A percentile compares a stretch with the other conserved stretches of the same genome.
These are phyloP conservation scores for Cylindrotheca fusiformis DNA, from an alignment of 108 stramenopile genomes.

Conservation along the genomic window DNA sequence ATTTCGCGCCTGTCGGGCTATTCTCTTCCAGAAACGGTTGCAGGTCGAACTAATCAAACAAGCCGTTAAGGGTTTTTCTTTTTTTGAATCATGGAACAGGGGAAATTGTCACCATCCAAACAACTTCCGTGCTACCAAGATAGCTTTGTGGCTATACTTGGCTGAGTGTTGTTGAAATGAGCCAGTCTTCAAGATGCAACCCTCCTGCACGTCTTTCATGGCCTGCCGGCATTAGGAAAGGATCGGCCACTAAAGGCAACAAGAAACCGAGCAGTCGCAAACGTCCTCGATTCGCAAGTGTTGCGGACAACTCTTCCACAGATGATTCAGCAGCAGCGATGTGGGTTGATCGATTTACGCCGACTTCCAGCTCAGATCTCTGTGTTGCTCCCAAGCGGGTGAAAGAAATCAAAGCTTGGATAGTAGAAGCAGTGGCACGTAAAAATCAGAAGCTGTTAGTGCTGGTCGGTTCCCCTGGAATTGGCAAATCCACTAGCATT, in stretches of 20 bases:
- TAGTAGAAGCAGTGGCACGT: slow-evolving; percentile 22
- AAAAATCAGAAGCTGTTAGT: slow-evolving; percentile 49
- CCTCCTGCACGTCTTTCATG: slow-evolving; percentile 40
- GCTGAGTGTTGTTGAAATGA: no score
- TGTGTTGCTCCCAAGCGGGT: slow-evolving; percentile 87
- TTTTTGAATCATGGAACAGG: no score
- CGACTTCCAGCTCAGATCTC: slow-evolving; percentile 44
- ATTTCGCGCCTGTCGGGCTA: no score
- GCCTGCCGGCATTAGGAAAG: slow-evolving; percentile 14
- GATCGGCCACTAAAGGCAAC: background rate
- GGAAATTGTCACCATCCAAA: no score
- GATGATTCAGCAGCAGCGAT: no score
- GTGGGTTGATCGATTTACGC: slow-evolving; percentile 73
- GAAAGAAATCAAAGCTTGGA: slow-evolving; percentile 56
- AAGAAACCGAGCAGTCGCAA: slow-evolving; percentile 10
- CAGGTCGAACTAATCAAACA: no score
- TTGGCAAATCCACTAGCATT: slow-evolving; percentile 74
- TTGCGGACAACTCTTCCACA: background rate
- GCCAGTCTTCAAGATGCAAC: no score
- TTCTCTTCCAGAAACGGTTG: no score
- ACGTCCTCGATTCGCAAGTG: slow-evolving; percentile 7
- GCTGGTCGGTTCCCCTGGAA: slow-evolving; percentile 75
- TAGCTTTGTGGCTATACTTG: no score
- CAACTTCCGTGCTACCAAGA: no score
- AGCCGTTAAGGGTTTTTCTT: no score